Base-by-base conservation (phyloP, 1,284 basidiomycete genomes). In the Rhodotorula sp. region DNA sequence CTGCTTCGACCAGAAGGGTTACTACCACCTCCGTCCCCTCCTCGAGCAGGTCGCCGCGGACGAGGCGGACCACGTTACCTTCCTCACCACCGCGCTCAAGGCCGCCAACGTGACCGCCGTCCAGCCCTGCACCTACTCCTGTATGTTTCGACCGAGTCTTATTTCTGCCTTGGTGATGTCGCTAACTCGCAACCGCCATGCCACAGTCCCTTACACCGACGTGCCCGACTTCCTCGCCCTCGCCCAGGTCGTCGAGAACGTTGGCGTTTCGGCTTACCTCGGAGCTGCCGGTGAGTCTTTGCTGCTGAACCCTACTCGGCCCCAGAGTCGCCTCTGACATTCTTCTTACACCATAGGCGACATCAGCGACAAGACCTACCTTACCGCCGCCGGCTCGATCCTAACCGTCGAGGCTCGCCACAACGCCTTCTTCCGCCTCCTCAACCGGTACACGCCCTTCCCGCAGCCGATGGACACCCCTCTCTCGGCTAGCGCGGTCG, bases 201-300 rank as follows among this genome's bases (percentile, higher is more conserved):
- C 31, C 7, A 21, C 31, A 58, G 57, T 90, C 80, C 84, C 85
- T 34, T 82, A 84, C 63, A 85, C 84, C 39, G 86, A 87, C 77
- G 81, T 84, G 3, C 80, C 80, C 66, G 81, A 83, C 3, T 90
- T 90, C 80, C 81, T 86, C 49, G 83, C 84, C 20, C 81, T 86
- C 48, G 84, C 87, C 31, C 83, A 83, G 73, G 82, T 86, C 15
- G 79, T 90, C n/a, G 88, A 89, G 79, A 85, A 83, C 34, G 84
- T 89, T 60, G 86, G 85, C n/a, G 82, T 78, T 23, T 51, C 48
- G 21, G 87, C 86, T 6, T 89, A 88, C 79, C 83, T 84, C 66
- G 88, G 72, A 16, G 71, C 74, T 51, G 49, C 49, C 49, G 49
- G 49, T 51, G 49, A 51, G 49, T 23, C 23, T 10, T 18, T 3